Evolutionary conservation across 75 land plant species (phyloP).

Genomic region (Selaginella tamariscina): DNA sequence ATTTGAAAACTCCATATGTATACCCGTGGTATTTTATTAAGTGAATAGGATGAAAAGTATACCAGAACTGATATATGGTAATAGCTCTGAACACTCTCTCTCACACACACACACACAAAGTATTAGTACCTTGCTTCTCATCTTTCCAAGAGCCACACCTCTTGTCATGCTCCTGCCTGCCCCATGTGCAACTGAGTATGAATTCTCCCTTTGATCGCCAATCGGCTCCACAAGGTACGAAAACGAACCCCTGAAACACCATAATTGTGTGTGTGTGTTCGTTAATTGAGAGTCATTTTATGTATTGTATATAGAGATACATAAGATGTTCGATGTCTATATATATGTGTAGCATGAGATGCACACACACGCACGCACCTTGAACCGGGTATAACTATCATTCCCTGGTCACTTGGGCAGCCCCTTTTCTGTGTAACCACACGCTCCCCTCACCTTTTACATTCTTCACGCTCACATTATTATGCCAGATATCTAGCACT

Average conservation of each 20-base stretch:
- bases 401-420: background rate
- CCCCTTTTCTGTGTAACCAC: background rate
- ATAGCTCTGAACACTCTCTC: no score
- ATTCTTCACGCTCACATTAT: background rate
- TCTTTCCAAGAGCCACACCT: background rate
- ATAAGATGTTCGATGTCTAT: no score
- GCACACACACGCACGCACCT: no score
- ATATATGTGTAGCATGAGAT: no score
- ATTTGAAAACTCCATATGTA: no score
- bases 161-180: background rate
- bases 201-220: background rate
- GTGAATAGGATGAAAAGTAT: no score
- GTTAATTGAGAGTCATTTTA: no score
- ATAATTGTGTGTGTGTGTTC: no score
- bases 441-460: background rate
- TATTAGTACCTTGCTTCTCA: background rate
- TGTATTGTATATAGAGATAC: no score
- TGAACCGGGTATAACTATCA: background rate
- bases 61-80: no score
- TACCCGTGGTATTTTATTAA: no score
- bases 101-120: no score
- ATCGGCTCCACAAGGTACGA: background rate
- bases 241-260: background rate
- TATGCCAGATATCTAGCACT: background rate
- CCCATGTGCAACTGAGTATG: background rate